phyloP scores from a whole-genome alignment of 768 basidiomycete genomes.

The Cystofilobasidium capitatum region DNA sequence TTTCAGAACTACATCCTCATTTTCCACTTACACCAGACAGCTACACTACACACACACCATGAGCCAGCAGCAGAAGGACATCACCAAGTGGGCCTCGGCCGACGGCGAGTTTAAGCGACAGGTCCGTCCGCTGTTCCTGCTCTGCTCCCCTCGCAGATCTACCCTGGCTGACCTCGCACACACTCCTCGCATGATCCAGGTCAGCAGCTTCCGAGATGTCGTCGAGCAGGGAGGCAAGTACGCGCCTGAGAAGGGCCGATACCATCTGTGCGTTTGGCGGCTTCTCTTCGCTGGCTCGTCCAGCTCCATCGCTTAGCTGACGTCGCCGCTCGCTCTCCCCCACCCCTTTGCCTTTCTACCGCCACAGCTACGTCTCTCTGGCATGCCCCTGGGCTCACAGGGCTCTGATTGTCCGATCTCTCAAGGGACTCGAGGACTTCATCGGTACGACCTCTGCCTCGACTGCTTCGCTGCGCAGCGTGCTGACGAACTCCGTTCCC shows the following conservation, averaged over 20 bases:
- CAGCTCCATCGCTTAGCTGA: neutral
- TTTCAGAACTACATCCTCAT: no score
- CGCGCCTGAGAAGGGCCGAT: conserved; percentile 70
- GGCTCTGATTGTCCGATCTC: conserved; percentile 72
- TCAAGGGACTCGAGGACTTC: conserved; percentile 81
- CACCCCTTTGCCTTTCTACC: neutral
- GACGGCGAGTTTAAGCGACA: conserved; percentile 22
- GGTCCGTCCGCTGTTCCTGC: neutral
- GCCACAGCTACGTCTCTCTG: conserved; percentile 57
- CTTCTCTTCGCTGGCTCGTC: neutral
- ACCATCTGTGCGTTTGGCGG: conserved; percentile 48
- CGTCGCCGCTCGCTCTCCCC: neutral
- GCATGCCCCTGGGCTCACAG: conserved; percentile 73
- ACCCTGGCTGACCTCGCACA: neutral
- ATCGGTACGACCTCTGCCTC: conserved; percentile 50
- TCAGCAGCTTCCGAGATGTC: conserved; percentile 49
- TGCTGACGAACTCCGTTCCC: neutral
- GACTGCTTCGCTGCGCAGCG: neutral
- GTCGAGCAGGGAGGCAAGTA: conserved; percentile 55
- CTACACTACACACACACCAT: no score
- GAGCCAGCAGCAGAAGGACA: conserved; percentile 1
- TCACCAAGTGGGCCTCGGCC: conserved; percentile 17
- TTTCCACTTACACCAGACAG: no score
- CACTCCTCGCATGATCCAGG: conserved; percentile 28
- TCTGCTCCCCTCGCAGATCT: neutral